Base-by-base conservation (phyloP, 164 flowering plant species). In the Echeveria elegans region DNA sequence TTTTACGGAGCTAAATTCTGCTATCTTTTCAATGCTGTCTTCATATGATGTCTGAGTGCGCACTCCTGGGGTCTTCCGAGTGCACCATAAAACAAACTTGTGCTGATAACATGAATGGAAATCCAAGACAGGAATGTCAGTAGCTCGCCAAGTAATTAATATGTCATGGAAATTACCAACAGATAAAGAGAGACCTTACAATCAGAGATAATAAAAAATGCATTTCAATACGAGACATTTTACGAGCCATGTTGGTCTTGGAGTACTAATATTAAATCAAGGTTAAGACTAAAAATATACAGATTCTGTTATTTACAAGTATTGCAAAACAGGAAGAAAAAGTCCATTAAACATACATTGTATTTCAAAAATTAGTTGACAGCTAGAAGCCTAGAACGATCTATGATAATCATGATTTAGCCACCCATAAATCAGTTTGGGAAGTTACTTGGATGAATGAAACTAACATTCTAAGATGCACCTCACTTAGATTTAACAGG, bases 11-110 rank as follows among this genome's bases (percentile, higher is more conserved):
- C 96, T 92, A 73, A 95, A 95, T n/a, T 95, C 99, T 41, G 87
- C 86, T 59, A 95, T 86, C 77, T 87, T 88, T 89, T 87, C 92
- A 67, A 95, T 86, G 63, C 88, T 95, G 78, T 95, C 99, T 77
- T 95, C 99, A 65, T 95, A 95, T 60, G 99, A 81, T 66, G 92
- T 75, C 70, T 85, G 96, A 26, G 82, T 77, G 48, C 96, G 83
- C 52, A 85, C 90, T 70, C 99, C 97, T 59, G 91, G 90, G 61
- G 92, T 83, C 61, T 96, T 88, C 32, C 97, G 99, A 59, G 99
- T 89, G 80, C 92, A 95, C 99, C 99, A 95, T 53, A 92, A 80
- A 21, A 87, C 96, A 80, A 82, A 88, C 74, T 88, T 95, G 85
- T 89, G 50, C 99, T 95, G 87, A 64, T 62, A 67, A 73, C 19